Conservation (phyloP, 345 rosid species). For the Brassica cretica region DNA sequence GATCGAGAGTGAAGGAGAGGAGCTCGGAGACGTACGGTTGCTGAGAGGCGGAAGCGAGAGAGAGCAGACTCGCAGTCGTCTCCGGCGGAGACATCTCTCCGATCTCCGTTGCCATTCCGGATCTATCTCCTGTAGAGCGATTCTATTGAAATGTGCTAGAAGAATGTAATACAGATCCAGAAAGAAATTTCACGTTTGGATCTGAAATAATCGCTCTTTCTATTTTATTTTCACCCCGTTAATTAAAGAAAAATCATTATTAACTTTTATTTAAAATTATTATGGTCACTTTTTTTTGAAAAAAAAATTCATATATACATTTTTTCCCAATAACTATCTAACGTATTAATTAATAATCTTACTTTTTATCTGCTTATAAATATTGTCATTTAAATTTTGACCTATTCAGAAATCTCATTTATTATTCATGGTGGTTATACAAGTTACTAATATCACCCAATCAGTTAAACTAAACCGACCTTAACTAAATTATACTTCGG, state of each 20-base stretch:
- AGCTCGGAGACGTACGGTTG: conserved; percentile 97
- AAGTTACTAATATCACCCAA: too few relatives aligned
- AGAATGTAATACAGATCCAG: conserved; percentile 15
- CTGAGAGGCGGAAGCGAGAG: conserved; percentile 79
- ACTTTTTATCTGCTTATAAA: too few relatives aligned
- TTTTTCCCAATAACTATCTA: too few relatives aligned
- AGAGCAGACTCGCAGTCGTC: conserved; percentile 52
- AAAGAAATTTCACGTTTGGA: conserved; percentile 25
- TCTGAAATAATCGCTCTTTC: conserved; percentile 18
- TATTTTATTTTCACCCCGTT: neutral
- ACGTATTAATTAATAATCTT: too few relatives aligned
- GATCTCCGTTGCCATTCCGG: conserved; percentile 45
- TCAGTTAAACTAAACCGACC: too few relatives aligned
- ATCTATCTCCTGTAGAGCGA: neutral
- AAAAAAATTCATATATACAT: too few relatives aligned
- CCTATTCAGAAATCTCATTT: too few relatives aligned
- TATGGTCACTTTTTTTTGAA: too few relatives aligned
- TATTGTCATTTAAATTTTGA: too few relatives aligned
- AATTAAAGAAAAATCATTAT: neutral
- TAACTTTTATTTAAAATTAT: neutral
- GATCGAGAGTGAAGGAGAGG: conserved; percentile 98
- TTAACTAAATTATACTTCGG: too few relatives aligned
- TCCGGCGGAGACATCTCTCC: conserved; percentile 45
- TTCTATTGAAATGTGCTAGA: neutral
- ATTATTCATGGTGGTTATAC: too few relatives aligned